phyloP scores from a whole-genome alignment of 2,329 filamentous ascomycete genomes.

The Cadophora sp. region DNA sequence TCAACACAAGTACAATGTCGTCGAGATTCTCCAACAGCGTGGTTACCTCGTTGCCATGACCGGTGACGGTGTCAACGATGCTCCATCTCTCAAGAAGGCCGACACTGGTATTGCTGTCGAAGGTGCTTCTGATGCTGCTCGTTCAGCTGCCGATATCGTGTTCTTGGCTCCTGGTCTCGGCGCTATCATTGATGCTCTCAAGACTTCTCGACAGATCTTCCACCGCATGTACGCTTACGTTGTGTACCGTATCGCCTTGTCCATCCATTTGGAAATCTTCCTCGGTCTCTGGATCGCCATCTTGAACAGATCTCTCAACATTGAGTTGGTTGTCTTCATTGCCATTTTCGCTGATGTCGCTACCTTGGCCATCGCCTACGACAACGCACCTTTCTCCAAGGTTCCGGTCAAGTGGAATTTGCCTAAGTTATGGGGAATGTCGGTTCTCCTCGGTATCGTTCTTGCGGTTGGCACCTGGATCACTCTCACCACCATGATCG shows the following conservation, averaged over 20 bases:
- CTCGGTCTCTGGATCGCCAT: slow-evolving; percentile 91
- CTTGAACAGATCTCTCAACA: slow-evolving; percentile 82
- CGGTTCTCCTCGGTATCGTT: slow-evolving; percentile 80
- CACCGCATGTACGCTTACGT: slow-evolving; percentile 98
- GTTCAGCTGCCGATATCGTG: slow-evolving; percentile 91
- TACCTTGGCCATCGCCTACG: slow-evolving; percentile 90
- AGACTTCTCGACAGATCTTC: slow-evolving; percentile 94
- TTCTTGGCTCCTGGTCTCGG: slow-evolving; percentile 91
- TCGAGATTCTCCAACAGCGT: slow-evolving; percentile 92
- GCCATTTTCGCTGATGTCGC: slow-evolving; percentile 95
- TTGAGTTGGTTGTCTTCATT: slow-evolving; percentile 90
- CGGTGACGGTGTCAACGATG: slow-evolving; percentile 94
- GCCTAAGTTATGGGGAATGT: slow-evolving; percentile 93
- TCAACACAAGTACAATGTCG: slow-evolving; percentile 94
- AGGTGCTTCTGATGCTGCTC: slow-evolving; percentile 88
- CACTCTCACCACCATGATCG: slow-evolving; percentile 84
- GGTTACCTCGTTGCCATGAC: slow-evolving; percentile 96
- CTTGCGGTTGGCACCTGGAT: slow-evolving; percentile 88
- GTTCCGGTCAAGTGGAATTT: slow-evolving; percentile 94
- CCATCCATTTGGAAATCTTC: slow-evolving; percentile 90
- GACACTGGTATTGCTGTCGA: slow-evolving; percentile 96
- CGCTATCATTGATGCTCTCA: slow-evolving; percentile 90
- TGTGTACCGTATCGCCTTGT: slow-evolving; percentile 92
- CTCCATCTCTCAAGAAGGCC: slow-evolving; percentile 92
- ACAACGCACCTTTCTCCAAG: slow-evolving; percentile 87